These are phyloP conservation scores for apple (Malus domestica) DNA, from an alignment of 306 rosid species.

Conservation along the genomic window DNA sequence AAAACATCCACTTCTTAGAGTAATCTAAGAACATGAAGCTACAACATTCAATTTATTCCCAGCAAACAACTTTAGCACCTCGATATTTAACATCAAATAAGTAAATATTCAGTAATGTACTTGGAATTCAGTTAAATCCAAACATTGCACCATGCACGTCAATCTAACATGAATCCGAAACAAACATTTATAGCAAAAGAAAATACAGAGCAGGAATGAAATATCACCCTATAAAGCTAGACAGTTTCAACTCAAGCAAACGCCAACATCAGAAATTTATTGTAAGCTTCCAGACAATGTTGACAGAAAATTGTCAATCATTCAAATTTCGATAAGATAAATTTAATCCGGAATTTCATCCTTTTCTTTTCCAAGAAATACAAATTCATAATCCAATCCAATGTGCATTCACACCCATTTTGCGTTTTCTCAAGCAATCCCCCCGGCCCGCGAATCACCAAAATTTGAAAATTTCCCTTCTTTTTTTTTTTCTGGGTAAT, in stretches of 20 bases:
- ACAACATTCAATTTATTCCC: background rate
- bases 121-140: background rate
- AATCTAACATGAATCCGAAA: background rate
- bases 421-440: too few relatives aligned
- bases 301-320: background rate
- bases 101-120: background rate
- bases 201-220: background rate
- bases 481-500: background rate
- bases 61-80: background rate
- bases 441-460: background rate
- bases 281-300: background rate
- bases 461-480: background rate
- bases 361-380: background rate
- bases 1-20: background rate
- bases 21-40: background rate
- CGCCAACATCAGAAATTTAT: background rate
- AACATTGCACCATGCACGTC: background rate
- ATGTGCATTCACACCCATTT: background rate
- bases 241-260: background rate
- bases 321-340: background rate
- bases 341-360: background rate
- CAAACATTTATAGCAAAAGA: background rate
- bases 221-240: background rate
- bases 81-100: background rate
- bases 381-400: background rate